Evolutionary conservation across 106 monocot species (phyloP).

Genomic region (Dendrobium chrysotoxum): DNA sequence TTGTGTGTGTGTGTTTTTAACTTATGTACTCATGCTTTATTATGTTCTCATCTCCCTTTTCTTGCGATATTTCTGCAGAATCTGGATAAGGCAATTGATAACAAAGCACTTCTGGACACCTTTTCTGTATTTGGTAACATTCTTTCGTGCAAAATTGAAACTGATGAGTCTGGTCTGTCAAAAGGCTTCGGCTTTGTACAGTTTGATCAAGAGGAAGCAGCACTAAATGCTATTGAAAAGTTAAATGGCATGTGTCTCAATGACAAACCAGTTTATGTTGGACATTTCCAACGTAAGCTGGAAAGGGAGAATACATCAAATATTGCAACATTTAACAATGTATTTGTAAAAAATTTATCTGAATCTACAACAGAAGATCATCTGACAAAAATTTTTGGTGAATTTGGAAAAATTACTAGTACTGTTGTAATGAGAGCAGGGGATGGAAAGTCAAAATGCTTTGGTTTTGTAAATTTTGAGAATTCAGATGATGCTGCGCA

Average conservation of each 20-base stretch:
- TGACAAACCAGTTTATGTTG: conserved; percentile 85
- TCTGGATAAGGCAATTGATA: conserved; percentile 65
- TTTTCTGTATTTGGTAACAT: conserved; percentile 82
- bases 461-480: conserved; percentile 96
- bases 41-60: neutral
- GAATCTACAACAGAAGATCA: conserved; percentile 67
- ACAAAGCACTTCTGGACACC: conserved; percentile 66
- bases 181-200: conserved; percentile 96
- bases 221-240: conserved; percentile 67
- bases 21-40: neutral
- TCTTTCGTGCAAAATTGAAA: conserved; percentile 87
- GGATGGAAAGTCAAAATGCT: conserved; percentile 86
- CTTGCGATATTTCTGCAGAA: conserved; percentile 35
- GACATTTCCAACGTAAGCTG: conserved; percentile 77
- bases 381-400: conserved; percentile 52
- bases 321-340: conserved; percentile 61
- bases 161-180: conserved; percentile 64
- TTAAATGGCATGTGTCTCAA: conserved; percentile 93
- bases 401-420: conserved; percentile 75
- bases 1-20: neutral
- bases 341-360: conserved; percentile 89
- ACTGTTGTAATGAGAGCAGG: conserved; percentile 73
- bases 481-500: conserved; percentile 69
- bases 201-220: conserved; percentile 73
- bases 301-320: conserved; percentile 58